Conservation (phyloP, 257 asterid species). For the Solanum chiquidenum region DNA sequence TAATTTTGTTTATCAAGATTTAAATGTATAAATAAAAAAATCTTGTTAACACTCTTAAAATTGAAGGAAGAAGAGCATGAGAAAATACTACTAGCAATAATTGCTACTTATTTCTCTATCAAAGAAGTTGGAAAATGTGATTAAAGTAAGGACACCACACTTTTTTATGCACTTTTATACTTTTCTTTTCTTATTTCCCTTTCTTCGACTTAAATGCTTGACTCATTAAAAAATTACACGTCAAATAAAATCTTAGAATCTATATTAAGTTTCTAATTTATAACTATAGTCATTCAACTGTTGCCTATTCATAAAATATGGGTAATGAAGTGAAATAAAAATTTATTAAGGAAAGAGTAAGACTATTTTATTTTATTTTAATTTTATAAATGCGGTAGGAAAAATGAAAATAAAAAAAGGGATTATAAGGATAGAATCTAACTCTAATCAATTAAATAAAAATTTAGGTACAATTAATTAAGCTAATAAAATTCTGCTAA, state of each 20-base stretch:
- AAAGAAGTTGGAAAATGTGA: slow-evolving; percentile 23
- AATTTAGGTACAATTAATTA: not conserved
- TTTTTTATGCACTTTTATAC: slow-evolving; percentile 8
- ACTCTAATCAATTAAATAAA: not conserved
- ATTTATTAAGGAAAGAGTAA: not conserved
- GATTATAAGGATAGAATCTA: not conserved
- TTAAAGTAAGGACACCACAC: not conserved
- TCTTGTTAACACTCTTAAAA: not conserved
- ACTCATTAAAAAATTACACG: not conserved
- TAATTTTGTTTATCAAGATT: not conserved
- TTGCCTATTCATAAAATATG: not conserved
- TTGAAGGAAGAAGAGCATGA: not conserved
- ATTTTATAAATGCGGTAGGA: not conserved
- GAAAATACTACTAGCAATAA: not conserved
- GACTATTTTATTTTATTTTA: too few relatives aligned
- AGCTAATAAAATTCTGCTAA: not conserved
- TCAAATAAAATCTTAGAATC: not conserved
- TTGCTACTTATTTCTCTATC: not conserved
- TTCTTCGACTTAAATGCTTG: not conserved
- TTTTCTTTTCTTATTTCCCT: not conserved
- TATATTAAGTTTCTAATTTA: not conserved
- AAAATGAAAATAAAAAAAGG: too few relatives aligned
- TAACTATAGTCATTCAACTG: not conserved
- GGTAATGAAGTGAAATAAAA: not conserved
- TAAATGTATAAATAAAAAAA: not conserved